phyloP scores from a whole-genome alignment of 1,284 basidiomycete genomes.

The Macrocystidia cucumis region DNA sequence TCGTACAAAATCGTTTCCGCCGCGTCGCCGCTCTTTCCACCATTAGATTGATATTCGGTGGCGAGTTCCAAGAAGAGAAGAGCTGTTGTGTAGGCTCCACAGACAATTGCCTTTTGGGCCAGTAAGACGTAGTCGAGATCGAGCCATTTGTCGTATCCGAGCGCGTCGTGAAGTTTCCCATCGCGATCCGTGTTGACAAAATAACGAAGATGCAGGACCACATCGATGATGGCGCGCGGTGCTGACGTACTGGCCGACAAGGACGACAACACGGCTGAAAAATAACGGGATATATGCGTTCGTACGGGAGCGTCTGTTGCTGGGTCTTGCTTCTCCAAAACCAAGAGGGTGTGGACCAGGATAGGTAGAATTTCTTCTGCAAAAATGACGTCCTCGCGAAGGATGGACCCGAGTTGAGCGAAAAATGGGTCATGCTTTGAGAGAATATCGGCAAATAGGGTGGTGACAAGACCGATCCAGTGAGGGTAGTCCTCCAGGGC shows the following conservation, averaged over 20 bases:
- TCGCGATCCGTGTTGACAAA: conserved; percentile 39
- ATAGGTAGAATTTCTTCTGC: conserved; percentile 67
- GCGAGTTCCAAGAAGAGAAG: conserved; percentile 87
- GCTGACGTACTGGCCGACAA: conserved; percentile 35
- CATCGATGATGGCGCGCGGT: conserved; percentile 64
- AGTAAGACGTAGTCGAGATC: conserved; percentile 71
- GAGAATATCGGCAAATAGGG: conserved; percentile 54
- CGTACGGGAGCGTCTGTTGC: too few species aligned
- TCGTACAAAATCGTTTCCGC: conserved; percentile 74
- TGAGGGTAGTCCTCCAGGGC: conserved; percentile 36
- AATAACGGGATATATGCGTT: too few species aligned
- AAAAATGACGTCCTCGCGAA: conserved; percentile 48
- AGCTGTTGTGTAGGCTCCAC: conserved; percentile 82
- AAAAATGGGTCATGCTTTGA: conserved; percentile 56
- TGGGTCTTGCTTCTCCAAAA: conserved; percentile 28
- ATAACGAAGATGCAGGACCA: conserved; percentile 77
- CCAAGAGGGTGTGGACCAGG: conserved; percentile 67
- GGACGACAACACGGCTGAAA: conserved; percentile 48
- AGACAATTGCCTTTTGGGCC: conserved; percentile 67
- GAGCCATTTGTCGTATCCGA: conserved; percentile 81
- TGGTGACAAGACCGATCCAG: conserved; percentile 66
- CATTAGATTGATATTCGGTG: conserved; percentile 39
- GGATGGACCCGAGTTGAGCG: conserved; percentile 53
- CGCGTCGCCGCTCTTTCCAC: conserved; percentile 18
- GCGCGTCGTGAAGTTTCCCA: too few species aligned